phyloP scores from a whole-genome alignment of 148 eudicot species.

The Silene latifolia region DNA sequence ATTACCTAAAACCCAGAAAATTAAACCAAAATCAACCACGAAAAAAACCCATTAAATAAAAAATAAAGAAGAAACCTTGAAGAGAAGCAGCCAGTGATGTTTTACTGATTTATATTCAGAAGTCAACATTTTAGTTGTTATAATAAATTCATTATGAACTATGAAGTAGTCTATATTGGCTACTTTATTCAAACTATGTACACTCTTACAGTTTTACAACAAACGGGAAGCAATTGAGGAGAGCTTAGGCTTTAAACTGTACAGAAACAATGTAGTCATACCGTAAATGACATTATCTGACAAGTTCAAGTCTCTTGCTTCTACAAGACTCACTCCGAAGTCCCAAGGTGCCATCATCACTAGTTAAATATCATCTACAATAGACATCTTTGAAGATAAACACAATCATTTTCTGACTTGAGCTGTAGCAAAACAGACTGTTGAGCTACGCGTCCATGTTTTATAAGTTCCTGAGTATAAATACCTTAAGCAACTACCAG shows the following conservation, averaged over 20 bases:
- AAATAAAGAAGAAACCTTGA: constrained; percentile 44
- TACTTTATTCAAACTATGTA: not conserved
- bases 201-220: not conserved
- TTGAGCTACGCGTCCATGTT: not conserved
- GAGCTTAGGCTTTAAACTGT: not conserved
- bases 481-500: not conserved
- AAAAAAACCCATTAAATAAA: too few species aligned
- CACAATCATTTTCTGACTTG: not conserved
- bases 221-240: not conserved
- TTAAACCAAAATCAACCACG: too few species aligned
- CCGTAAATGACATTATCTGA: not conserved
- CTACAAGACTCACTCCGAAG: not conserved
- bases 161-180: not conserved
- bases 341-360: not conserved
- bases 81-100: constrained; percentile 61
- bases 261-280: not conserved
- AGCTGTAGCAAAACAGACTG: not conserved
- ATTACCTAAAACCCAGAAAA: too few species aligned
- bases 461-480: not conserved
- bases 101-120: not conserved
- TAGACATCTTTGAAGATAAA: not conserved
- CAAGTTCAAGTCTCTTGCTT: not conserved
- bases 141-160: not conserved
- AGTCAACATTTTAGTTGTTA: not conserved
- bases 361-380: not conserved